Evolutionary conservation across 2,329 filamentous ascomycete species (phyloP).

Genomic region (Aaosphaeria pasadenensis): DNA sequence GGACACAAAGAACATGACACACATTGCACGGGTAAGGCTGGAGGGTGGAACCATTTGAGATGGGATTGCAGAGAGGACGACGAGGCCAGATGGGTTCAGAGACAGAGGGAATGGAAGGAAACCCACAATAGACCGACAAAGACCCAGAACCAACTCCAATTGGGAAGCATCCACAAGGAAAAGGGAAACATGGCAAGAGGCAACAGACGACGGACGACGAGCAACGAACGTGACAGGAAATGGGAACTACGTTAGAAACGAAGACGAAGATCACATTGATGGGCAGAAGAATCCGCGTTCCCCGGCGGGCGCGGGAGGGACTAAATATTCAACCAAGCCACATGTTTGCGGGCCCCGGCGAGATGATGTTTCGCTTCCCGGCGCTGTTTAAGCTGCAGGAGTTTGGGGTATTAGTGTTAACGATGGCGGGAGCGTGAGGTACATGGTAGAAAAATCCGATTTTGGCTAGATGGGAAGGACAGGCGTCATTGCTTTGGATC

Average conservation of each 20-base stretch:
- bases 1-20: too few species aligned
- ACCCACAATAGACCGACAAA: conserved; percentile 37
- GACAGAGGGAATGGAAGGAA: neutral
- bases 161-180: conserved; percentile 33
- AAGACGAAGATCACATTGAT: conserved; percentile 41
- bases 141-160: conserved; percentile 40
- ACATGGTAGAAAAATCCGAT: conserved; percentile 31
- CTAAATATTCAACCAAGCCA: conserved; percentile 42
- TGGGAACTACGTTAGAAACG: conserved; percentile 30
- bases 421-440: conserved; percentile 40
- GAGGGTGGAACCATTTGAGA: too few species aligned
- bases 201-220: conserved; percentile 29
- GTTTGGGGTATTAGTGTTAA: conserved; percentile 36
- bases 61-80: neutral
- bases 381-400: conserved; percentile 40
- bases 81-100: neutral
- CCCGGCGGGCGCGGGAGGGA: conserved; percentile 35
- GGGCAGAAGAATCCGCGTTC: conserved; percentile 36
- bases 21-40: too few species aligned
- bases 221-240: conserved; percentile 37
- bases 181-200: conserved; percentile 37
- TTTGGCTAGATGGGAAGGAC: conserved; percentile 28
- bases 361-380: conserved; percentile 38
- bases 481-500: conserved; percentile 38
- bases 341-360: conserved; percentile 37